Conservation (phyloP, 345 rosid species). For the Populus alba region DNA sequence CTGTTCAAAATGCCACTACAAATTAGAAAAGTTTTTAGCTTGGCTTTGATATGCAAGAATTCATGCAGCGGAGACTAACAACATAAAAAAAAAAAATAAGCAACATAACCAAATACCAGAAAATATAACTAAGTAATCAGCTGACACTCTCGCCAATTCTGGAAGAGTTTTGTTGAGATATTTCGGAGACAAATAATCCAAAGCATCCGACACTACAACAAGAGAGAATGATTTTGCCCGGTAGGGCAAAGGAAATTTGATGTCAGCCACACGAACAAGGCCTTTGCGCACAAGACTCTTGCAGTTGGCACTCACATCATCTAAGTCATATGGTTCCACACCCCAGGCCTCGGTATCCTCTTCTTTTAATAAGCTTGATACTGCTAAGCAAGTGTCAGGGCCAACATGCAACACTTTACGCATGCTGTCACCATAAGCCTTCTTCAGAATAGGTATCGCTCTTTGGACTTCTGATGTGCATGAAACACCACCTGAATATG, state of each 20-base stretch:
- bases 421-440: conserved; percentile 90
- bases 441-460: conserved; percentile 73
- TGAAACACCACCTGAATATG: conserved; percentile 58
- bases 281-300: conserved; percentile 78
- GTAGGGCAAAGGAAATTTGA: conserved; percentile 87
- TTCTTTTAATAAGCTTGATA: conserved; percentile 74
- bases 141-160: conserved; percentile 82
- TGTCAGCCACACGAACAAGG: conserved; percentile 85
- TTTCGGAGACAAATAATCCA: conserved; percentile 88
- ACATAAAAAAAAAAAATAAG: not conserved
- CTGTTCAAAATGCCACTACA: not conserved
- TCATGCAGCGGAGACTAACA: not conserved
- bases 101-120: conserved; percentile 51
- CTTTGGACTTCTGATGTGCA: conserved; percentile 82
- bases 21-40: not conserved
- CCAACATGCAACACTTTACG: conserved; percentile 90
- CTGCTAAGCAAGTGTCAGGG: conserved; percentile 90
- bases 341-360: conserved; percentile 98
- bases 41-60: not conserved
- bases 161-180: conserved; percentile 92
- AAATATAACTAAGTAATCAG: conserved; percentile 70
- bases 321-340: conserved; percentile 92
- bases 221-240: conserved; percentile 88
- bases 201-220: conserved; percentile 86
- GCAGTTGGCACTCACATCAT: conserved; percentile 85